These are phyloP conservation scores for Chaetothyriales sp. DNA, from an alignment of 2,329 filamentous ascomycete species.

Conservation along the genomic window DNA sequence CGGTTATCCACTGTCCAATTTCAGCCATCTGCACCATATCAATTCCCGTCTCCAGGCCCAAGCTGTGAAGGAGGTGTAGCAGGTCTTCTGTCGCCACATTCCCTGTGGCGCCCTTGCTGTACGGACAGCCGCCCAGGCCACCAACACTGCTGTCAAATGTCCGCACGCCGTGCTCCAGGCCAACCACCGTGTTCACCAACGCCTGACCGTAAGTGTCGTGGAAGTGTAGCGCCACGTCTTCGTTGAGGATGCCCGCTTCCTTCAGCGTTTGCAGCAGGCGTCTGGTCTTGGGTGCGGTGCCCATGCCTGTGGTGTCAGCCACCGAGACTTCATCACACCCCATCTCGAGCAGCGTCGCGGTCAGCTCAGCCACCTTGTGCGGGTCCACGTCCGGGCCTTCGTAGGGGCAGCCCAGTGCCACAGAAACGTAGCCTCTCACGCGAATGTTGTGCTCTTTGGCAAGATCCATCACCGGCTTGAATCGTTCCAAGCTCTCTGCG, in stretches of 20 bases:
- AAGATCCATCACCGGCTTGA: slow-evolving; percentile 43
- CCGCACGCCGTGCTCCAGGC: slow-evolving; percentile 48
- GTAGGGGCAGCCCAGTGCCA: slow-evolving; percentile 52
- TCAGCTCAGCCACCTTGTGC: slow-evolving; percentile 47
- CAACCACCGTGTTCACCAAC: slow-evolving; percentile 49
- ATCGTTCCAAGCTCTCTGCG: slow-evolving; percentile 46
- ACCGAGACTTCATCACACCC: slow-evolving; percentile 53
- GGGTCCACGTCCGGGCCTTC: slow-evolving; percentile 50
- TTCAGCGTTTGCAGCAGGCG: slow-evolving; percentile 45
- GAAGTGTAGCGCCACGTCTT: slow-evolving; percentile 51
- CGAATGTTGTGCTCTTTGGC: slow-evolving; percentile 43
- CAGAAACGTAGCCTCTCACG: slow-evolving; percentile 52
- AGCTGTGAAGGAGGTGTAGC: slow-evolving; percentile 45
- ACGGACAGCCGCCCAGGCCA: slow-evolving; percentile 52
- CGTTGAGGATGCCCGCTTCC: slow-evolving; percentile 46
- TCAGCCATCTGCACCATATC: slow-evolving; percentile 41
- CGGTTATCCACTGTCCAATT: slow-evolving; percentile 45
- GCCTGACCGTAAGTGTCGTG: slow-evolving; percentile 56
- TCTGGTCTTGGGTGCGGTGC: slow-evolving; percentile 47
- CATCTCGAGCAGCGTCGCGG: slow-evolving; percentile 48
- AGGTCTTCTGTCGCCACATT: slow-evolving; percentile 54
- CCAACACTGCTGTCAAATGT: slow-evolving; percentile 52
- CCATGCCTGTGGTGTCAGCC: slow-evolving; percentile 55
- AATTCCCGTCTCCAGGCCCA: slow-evolving; percentile 48
- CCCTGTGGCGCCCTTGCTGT: slow-evolving; percentile 51